Conservation (phyloP, 441 rosid genomes). For the Populus hybrid region DNA sequence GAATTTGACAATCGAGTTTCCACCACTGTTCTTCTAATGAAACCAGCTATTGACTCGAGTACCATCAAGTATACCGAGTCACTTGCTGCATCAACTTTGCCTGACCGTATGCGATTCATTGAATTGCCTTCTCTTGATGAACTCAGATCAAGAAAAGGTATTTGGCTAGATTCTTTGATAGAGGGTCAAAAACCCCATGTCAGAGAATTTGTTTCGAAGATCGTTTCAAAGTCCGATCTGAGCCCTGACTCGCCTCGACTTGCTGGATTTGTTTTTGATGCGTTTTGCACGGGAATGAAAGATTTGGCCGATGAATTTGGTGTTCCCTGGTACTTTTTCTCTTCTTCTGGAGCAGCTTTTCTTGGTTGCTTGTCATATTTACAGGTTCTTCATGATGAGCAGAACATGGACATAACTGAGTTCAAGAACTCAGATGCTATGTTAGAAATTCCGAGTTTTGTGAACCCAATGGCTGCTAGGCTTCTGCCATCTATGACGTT, state of each 20-base stretch:
- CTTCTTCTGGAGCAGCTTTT: no score
- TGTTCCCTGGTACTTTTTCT: no score
- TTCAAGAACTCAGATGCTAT: slow-evolving; percentile 29
- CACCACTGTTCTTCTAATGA: slow-evolving; percentile 3
- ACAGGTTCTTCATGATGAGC: slow-evolving; percentile 27
- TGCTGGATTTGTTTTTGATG: background rate
- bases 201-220: background rate
- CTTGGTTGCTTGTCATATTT: no score
- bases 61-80: background rate
- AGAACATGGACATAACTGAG: slow-evolving; percentile 19
- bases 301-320: no score
- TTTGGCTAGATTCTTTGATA: background rate
- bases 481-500: slow-evolving; percentile 23
- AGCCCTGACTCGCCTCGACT: background rate
- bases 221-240: background rate
- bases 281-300: no score
- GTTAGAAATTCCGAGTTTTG: slow-evolving; percentile 30
- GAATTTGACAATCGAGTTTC: background rate
- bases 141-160: background rate
- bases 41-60: background rate
- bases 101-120: background rate
- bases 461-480: slow-evolving; percentile 29
- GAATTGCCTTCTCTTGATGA: background rate
- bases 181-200: background rate
- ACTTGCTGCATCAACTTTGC: background rate